Conservation (phyloP, 495 filamentous ascomycete species). For the Lasiosphaeria ovina region DNA sequence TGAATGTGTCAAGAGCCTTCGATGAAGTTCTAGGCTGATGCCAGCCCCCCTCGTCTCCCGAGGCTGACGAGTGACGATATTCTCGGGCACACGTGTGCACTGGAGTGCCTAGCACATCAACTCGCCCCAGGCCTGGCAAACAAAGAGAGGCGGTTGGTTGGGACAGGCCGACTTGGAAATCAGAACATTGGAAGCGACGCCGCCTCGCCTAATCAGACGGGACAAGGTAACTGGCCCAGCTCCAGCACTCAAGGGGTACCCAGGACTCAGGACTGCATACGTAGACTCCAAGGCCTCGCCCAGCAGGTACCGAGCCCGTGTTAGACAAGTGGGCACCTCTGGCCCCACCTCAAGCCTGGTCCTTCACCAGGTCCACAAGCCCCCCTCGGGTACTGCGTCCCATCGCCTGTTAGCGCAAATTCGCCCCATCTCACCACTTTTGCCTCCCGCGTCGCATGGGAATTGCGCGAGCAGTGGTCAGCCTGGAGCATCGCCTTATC, state of each 20-base stretch:
- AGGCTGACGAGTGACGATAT: neutral
- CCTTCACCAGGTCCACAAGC: neutral
- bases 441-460: conserved; percentile 9
- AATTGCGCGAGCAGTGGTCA: conserved; percentile 26
- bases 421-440: conserved; percentile 12
- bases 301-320: neutral
- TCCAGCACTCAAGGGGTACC: neutral
- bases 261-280: neutral
- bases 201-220: too few species aligned
- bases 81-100: too few species aligned
- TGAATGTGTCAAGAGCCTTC: neutral
- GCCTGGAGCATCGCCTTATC: conserved; percentile 25
- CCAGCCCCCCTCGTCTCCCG: neutral
- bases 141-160: too few species aligned
- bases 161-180: too few species aligned
- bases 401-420: conserved; percentile 26
- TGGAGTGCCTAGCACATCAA: too few species aligned
- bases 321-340: conserved; percentile 2
- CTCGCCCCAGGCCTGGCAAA: too few species aligned
- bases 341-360: neutral
- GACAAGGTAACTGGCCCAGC: too few species aligned
- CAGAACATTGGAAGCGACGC: too few species aligned
- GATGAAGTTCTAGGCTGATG: too few species aligned
- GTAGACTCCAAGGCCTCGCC: neutral
- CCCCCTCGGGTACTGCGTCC: conserved; percentile 22